phyloP scores from a whole-genome alignment of 2,329 filamentous ascomycete genomes.

The Ascochyta pisi region DNA sequence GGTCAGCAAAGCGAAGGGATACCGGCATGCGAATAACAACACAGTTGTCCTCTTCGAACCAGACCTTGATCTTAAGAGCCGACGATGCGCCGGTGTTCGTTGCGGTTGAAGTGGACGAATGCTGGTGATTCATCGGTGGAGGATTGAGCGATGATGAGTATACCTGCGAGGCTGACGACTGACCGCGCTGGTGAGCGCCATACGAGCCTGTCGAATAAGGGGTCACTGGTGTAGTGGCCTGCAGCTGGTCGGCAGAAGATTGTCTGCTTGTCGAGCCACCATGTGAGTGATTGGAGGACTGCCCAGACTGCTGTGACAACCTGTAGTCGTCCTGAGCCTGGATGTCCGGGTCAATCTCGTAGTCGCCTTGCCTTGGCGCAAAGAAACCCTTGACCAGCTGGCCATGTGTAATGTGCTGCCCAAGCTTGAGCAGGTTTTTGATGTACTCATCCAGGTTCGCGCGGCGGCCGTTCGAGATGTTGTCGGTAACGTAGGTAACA shows the following conservation, averaged over 20 bases:
- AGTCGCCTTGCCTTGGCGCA: constrained; percentile 86
- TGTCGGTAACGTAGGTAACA: constrained; percentile 97
- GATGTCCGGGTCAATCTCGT: constrained; percentile 81
- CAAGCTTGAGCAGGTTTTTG: constrained; percentile 85
- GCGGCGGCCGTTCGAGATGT: constrained; percentile 89
- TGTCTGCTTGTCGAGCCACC: constrained; percentile 44
- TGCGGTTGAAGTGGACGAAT: constrained; percentile 41
- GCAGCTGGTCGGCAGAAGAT: constrained; percentile 49
- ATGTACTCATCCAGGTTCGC: constrained; percentile 96
- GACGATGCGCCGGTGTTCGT: constrained; percentile 37
- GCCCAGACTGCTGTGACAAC: constrained; percentile 65
- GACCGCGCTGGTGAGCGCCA: constrained; percentile 53
- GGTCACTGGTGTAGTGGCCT: constrained; percentile 45
- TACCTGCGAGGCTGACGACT: constrained; percentile 41
- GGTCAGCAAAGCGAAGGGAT: constrained; percentile 77
- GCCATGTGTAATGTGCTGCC: constrained; percentile 82
- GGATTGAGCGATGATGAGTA: constrained; percentile 41
- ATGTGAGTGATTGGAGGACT: constrained; percentile 48
- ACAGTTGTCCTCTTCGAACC: constrained; percentile 83
- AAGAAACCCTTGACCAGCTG: constrained; percentile 90
- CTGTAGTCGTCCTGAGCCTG: constrained; percentile 72
- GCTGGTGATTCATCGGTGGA: constrained; percentile 49
- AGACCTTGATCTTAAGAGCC: constrained; percentile 88
- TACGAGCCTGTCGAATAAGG: constrained; percentile 47
- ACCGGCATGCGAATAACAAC: constrained; percentile 88